A percentile compares a stretch with the other conserved stretches of the same genome.
Evolutionary conservation across 768 basidiomycete species (phyloP).

Genomic region (Suillus fuscotomentosus): DNA sequence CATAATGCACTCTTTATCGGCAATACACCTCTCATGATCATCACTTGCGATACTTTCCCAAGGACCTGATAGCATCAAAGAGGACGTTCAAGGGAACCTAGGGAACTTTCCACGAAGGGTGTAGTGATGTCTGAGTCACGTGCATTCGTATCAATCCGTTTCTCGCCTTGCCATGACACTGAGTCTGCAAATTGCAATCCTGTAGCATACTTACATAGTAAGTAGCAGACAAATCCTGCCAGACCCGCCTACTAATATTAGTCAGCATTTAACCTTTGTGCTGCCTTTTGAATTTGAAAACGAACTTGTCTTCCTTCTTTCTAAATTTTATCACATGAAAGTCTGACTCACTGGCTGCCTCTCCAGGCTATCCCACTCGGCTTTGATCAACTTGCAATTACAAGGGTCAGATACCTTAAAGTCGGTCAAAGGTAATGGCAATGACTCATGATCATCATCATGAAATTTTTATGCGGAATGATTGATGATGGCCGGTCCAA

Average conservation of each 20-base stretch:
- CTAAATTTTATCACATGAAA: background rate
- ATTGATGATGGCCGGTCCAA: no score
- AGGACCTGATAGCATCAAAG: background rate
- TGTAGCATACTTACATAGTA: no score
- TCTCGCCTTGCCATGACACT: background rate
- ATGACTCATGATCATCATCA: no score
- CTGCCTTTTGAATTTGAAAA: no score
- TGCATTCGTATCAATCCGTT: constrained; percentile 65
- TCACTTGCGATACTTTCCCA: background rate
- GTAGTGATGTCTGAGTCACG: constrained; percentile 77
- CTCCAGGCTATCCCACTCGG: no score
- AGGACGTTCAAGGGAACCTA: background rate
- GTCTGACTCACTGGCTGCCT: background rate
- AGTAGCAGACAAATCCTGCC: no score
- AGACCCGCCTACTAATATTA: background rate
- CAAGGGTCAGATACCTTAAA: no score
- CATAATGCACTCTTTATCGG: constrained; percentile 1
- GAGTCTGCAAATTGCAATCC: no score
- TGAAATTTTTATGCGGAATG: no score
- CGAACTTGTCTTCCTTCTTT: background rate
- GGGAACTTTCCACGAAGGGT: constrained; percentile 27
- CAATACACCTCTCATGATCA: background rate
- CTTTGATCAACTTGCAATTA: no score
- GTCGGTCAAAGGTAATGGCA: no score
- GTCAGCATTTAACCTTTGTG: background rate